Percentiles rank a stretch among this genome's conserved stretches.
phyloP scores from a whole-genome alignment of 495 filamentous ascomycete species.

The Platismatia glauca region DNA sequence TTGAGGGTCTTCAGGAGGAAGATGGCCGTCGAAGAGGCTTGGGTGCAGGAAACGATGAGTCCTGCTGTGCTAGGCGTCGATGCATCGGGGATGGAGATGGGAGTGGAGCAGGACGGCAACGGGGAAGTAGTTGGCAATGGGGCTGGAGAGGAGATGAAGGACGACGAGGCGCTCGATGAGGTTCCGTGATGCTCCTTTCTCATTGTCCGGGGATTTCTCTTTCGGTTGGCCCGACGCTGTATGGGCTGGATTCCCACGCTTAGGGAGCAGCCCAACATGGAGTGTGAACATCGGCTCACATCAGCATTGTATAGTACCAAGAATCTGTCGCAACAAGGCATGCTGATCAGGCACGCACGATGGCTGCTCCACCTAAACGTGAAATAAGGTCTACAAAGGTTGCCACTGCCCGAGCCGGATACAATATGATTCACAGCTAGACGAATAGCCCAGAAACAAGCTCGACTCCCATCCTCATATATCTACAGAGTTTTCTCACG shows the following conservation, averaged over 20 bases:
- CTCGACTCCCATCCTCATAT: not conserved
- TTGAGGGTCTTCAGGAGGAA: constrained; percentile 73
- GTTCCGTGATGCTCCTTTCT: constrained; percentile 9
- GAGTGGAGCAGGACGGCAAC: constrained; percentile 18
- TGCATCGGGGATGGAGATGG: constrained; percentile 1
- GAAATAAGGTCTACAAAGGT: not conserved
- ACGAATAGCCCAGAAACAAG: not conserved
- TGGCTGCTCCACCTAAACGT: not conserved
- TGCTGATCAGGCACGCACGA: not conserved
- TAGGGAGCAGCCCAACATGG: not conserved
- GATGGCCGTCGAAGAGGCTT: constrained; percentile 73
- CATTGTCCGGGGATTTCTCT: not conserved
- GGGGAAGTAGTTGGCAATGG: not conserved
- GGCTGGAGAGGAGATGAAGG: not conserved
- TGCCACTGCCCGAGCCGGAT: not conserved
- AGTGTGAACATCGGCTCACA: not conserved
- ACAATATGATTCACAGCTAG: not conserved
- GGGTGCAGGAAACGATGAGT: constrained; percentile 33
- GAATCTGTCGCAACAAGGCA: not conserved
- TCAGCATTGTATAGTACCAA: not conserved
- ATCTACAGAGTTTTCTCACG: not conserved
- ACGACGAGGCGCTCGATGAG: constrained; percentile 10
- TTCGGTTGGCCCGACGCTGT: not conserved
- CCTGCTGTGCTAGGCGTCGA: constrained; percentile 4
- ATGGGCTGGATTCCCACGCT: not conserved